Base-by-base conservation (phyloP, 2,329 filamentous ascomycete species). In the Cryphonectria japonica region DNA sequence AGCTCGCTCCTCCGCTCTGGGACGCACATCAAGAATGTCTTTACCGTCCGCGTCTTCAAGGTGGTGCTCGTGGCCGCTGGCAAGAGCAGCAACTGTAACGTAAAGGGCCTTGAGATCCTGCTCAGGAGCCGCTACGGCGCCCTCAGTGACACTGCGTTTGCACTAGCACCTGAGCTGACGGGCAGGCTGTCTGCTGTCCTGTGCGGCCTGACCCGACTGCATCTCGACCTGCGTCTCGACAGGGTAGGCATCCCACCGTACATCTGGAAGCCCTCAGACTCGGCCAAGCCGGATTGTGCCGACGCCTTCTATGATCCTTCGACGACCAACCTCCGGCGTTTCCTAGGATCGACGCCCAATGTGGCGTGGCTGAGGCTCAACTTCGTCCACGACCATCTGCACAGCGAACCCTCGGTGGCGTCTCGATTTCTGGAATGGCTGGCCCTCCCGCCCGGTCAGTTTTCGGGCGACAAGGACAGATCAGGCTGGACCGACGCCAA, bases 311-410 rank as follows among this genome's bases (percentile, higher is more conserved):
- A 72, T 52, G 74, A 67, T 34, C 71, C 67, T 11, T 26, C 7
- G 37, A 69, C 75, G 46, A 74, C 72, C 64, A 75, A 52, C 71
- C 39, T 82, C 0, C 74, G 77, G 14, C 73, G 73, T 22, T 86
- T 87, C 65, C 77, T 88, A 6, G 75, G 76, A 0, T 77, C 77
- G 39, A 76, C 81, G 0, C 72, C 78, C 3, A 85, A 85, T 26
- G 72, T 91, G 7, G 81, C 81, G 41, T 84, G 87, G 74, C 79
- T 91, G 6, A 83, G 88, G 2, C 75, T 90, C 60, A 90, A 89
- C 74, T 85, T 86, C 41, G 73, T 75, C 16, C 13, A 46, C 9
- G 70, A 67, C 22, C 4, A 4, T 4, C 19, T 54, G 4, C 22
- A 29, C 46, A 66, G 43, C 9, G 32, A 70, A 0, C 26, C 69